These are phyloP conservation scores for Pilatotrama ljubarskyi DNA, from an alignment of 768 basidiomycete genomes.

Conservation along the genomic window DNA sequence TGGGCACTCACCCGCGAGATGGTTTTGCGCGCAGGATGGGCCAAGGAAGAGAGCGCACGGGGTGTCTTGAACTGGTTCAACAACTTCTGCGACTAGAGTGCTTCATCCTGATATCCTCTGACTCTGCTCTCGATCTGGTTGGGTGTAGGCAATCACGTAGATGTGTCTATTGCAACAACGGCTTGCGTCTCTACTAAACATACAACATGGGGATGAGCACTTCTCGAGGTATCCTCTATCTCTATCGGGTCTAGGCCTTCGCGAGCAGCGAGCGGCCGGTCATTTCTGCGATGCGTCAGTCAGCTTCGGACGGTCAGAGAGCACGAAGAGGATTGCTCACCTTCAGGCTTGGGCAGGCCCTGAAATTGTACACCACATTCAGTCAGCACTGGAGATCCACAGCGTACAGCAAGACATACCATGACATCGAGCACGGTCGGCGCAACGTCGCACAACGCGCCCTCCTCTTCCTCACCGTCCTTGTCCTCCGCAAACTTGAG, in stretches of 20 bases:
- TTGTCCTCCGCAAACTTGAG: constrained; percentile 54
- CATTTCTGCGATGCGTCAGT: constrained; percentile 27
- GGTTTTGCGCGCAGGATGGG: constrained; percentile 16
- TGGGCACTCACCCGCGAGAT: background rate
- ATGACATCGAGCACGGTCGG: constrained; percentile 83
- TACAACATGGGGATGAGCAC: constrained; percentile 5
- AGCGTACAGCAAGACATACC: constrained; percentile 34
- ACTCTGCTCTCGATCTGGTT: too few species aligned
- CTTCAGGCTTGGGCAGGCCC: constrained; percentile 70
- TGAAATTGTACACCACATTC: constrained; percentile 19
- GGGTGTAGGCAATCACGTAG: background rate
- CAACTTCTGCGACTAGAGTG: background rate
- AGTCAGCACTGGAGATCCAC: background rate
- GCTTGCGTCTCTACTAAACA: constrained; percentile 2
- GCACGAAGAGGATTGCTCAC: constrained; percentile 42
- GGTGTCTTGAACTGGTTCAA: constrained; percentile 23
- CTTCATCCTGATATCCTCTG: too few species aligned
- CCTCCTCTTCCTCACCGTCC: constrained; percentile 52
- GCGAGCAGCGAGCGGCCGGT: constrained; percentile 32
- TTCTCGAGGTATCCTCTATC: constrained; percentile 13
- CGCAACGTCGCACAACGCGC: constrained; percentile 87
- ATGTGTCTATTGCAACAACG: background rate
- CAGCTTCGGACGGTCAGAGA: background rate
- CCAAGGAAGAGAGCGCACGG: constrained; percentile 24
- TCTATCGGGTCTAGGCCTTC: constrained; percentile 15